Evolutionary conservation across 2,329 filamentous ascomycete species (phyloP).

Genomic region (Mariannaea elegans): DNA sequence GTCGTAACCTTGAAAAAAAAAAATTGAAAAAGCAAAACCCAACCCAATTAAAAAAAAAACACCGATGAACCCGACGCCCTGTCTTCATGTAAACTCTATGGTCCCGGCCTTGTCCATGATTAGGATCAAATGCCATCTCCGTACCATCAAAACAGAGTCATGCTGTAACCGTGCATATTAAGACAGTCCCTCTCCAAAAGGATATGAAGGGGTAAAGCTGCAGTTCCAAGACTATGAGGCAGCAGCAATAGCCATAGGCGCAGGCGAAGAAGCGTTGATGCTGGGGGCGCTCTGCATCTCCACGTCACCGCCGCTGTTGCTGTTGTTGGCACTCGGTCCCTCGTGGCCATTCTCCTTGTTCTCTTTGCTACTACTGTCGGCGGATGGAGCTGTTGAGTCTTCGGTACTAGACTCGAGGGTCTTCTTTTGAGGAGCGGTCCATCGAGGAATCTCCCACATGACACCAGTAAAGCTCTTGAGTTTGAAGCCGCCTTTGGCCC

Average conservation of each 20-base stretch:
- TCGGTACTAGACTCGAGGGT: constrained; percentile 56
- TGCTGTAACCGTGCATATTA: constrained; percentile 19
- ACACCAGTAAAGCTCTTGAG: constrained; percentile 95
- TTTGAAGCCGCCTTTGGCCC: constrained; percentile 82
- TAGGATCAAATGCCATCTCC: constrained; percentile 23
- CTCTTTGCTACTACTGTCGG: constrained; percentile 68
- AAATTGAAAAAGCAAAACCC: no score
- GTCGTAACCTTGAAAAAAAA: constrained; percentile 28
- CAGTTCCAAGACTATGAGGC: constrained; percentile 46
- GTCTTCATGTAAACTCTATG: constrained; percentile 27
- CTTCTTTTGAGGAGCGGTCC: constrained; percentile 76
- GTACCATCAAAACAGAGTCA: constrained; percentile 30
- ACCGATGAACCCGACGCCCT: constrained; percentile 19
- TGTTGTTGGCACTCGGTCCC: constrained; percentile 58
- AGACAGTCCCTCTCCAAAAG: constrained; percentile 24
- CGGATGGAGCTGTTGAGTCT: constrained; percentile 56
- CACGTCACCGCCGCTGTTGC: constrained; percentile 55
- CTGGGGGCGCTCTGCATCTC: constrained; percentile 64
- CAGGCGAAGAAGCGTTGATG: constrained; percentile 61
- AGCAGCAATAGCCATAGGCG: constrained; percentile 57
- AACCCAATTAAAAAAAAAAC: constrained; percentile 19
- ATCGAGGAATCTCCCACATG: constrained; percentile 81
- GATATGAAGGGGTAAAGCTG: not conserved
- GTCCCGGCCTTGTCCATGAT: constrained; percentile 3
- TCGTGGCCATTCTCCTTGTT: constrained; percentile 68